A percentile compares a stretch with the other conserved stretches of the same genome.
These are phyloP conservation scores for Nicotiana obtusifolia DNA, from an alignment of 257 asterid species.

Conservation along the genomic window DNA sequence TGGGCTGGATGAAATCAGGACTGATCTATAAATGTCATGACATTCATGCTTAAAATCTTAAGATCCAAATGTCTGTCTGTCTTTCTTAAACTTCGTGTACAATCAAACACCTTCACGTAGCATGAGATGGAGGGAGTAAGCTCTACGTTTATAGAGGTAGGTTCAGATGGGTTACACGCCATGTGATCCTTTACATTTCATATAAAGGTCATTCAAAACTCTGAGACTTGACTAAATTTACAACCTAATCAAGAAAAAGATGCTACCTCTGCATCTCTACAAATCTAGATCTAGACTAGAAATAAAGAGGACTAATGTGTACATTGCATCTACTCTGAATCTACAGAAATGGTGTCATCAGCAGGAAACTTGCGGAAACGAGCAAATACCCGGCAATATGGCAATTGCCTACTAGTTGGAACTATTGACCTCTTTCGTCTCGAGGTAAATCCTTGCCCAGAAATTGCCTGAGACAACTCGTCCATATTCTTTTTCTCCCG, in stretches of 20 bases:
- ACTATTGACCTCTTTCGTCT: constrained; percentile 54
- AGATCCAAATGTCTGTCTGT: not conserved
- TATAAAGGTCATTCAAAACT: not conserved
- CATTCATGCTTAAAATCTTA: not conserved
- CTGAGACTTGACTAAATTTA: not conserved
- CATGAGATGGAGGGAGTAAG: too few species aligned
- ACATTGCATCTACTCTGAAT: constrained; percentile 42
- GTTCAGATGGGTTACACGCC: not conserved
- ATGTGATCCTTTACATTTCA: not conserved
- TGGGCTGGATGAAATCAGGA: too few species aligned
- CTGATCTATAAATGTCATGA: not conserved
- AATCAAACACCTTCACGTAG: not conserved
- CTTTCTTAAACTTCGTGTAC: not conserved
- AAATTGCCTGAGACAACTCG: constrained; percentile 38
- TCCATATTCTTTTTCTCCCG: constrained; percentile 35
- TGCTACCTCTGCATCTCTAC: not conserved
- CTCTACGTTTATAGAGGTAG: not conserved
- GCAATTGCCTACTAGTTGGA: constrained; percentile 28
- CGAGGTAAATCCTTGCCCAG: constrained; percentile 53
- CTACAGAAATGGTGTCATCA: constrained; percentile 30
- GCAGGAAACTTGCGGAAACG: constrained; percentile 60
- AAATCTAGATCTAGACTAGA: not conserved
- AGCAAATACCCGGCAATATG: constrained; percentile 38
- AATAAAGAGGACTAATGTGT: not conserved
- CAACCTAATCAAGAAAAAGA: not conserved